A percentile compares a stretch with the other conserved stretches of the same genome.
phyloP scores from a whole-genome alignment of 2,329 filamentous ascomycete species.

The Fragosphaeria purpurea region DNA sequence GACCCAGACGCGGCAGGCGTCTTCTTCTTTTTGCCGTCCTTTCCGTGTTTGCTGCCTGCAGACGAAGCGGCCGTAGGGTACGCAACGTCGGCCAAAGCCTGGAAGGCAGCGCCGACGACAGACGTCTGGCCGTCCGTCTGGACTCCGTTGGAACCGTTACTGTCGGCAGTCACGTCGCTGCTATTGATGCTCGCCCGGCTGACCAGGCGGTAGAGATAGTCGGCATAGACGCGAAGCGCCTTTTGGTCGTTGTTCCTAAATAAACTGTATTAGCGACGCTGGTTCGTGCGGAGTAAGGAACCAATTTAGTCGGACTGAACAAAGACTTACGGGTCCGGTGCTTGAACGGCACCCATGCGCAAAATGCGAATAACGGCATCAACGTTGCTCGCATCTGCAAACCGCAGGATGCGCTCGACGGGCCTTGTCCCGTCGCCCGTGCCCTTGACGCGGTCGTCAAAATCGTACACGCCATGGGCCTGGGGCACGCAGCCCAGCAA shows the following conservation, averaged over 20 bases:
- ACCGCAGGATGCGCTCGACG: slow-evolving; percentile 61
- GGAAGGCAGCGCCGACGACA: slow-evolving; percentile 33
- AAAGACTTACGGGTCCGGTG: slow-evolving; percentile 22
- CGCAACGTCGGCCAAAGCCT: slow-evolving; percentile 43
- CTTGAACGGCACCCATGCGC: slow-evolving; percentile 26
- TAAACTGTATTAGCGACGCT: slow-evolving; percentile 20
- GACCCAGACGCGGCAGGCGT: neutral
- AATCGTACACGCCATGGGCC: slow-evolving; percentile 61
- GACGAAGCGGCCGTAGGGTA: slow-evolving; percentile 35
- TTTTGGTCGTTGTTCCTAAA: slow-evolving; percentile 27
- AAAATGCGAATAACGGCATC: slow-evolving; percentile 39
- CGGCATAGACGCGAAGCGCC: slow-evolving; percentile 39
- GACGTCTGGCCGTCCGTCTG: slow-evolving; percentile 20
- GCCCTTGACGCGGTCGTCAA: slow-evolving; percentile 70
- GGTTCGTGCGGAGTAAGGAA: too few relatives aligned
- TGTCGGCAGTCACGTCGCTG: slow-evolving; percentile 16
- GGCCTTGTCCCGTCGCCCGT: slow-evolving; percentile 52
- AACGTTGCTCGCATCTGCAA: slow-evolving; percentile 46
- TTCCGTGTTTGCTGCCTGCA: slow-evolving; percentile 12
- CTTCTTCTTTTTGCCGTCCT: slow-evolving; percentile 1
- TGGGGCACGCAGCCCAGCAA: slow-evolving; percentile 44
- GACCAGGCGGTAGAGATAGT: slow-evolving; percentile 44
- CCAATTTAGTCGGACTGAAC: too few relatives aligned
- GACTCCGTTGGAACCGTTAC: slow-evolving; percentile 13
- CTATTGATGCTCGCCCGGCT: slow-evolving; percentile 23